These are phyloP conservation scores for Kalanchoe fedtschenkoi DNA, from an alignment of 164 flowering plant species.

Conservation along the genomic window DNA sequence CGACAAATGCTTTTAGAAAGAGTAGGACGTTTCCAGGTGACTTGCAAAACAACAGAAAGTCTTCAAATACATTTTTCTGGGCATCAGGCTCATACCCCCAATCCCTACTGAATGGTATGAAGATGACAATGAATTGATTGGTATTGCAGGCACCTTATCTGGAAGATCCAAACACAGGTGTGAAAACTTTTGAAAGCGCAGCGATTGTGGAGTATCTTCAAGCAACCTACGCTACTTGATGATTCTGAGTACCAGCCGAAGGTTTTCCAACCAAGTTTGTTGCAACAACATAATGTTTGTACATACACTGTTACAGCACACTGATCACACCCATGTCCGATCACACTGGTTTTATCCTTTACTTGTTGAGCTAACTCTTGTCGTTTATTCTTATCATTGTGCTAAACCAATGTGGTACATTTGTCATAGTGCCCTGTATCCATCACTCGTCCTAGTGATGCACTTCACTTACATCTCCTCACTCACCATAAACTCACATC, in stretches of 20 bases:
- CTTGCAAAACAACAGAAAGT: not conserved
- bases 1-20: slow-evolving; percentile 51
- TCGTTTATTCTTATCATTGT: no score
- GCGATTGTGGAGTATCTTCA: slow-evolving; percentile 70
- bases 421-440: no score
- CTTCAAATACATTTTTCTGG: no score
- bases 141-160: slow-evolving; percentile 74
- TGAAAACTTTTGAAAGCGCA: slow-evolving; percentile 93
- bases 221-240: slow-evolving; percentile 61
- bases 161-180: slow-evolving; percentile 94
- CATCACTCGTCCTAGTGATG: no score
- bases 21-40: slow-evolving; percentile 81
- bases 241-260: not conserved
- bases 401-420: no score
- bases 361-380: no score
- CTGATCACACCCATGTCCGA: no score
- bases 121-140: not conserved
- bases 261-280: not conserved
- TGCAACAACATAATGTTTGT: not conserved
- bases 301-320: no score
- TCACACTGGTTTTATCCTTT: no score
- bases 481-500: no score
- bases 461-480: no score
- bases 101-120: no score
- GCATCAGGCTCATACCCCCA: not conserved